Base-by-base conservation (phyloP, 1,139 yeast genomes). In the Geotrichum europaeum region DNA sequence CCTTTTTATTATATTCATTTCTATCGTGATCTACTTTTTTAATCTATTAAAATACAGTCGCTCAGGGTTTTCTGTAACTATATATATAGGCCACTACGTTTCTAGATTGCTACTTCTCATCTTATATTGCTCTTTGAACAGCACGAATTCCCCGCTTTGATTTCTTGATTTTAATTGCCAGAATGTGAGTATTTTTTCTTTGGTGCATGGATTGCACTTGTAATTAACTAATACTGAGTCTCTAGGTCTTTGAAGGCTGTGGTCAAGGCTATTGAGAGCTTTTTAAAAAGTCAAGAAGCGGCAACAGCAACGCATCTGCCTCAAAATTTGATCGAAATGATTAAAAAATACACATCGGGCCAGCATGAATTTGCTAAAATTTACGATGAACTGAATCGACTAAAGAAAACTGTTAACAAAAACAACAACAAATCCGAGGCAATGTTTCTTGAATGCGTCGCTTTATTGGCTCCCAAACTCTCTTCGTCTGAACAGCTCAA, bases 361-460 rank as follows among this genome's bases (percentile, higher is more conserved):
- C 47, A 54, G 13, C 5, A 40, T 40, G 50, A 53, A 20, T 51
- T 49, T 13, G n/a, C 57, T n/a, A 56, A 53, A 64, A 71, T 84
- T 51, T 82, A 81, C 65, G 83, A 82, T 34, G 84, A 81, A 60
- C 73, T 86, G 45, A 75, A 76, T 57, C 68, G 73, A 13, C 67
- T 84, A 13, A 83, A 83, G 69, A 73, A 75, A 32, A 69, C 72
- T 0, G 73, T 75, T 53, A 68, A 71, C 55, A 63, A 70, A 63
- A 64, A 72, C 47, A 40, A 76, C 1, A 69, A 76, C 1, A 69
- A 71, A 2, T 72, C 76, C 64, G 73, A 69, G 34, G 63, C 74
- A 12, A 66, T 76, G 53, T 85, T 86, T 66, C 68, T 85, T 18
- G 79, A 79, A 56, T 73, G 81, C 3, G 74, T 86, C 18, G 72